phyloP scores from a whole-genome alignment of 2,329 filamentous ascomycete genomes.

The Pseudogymnoascus sp. region DNA sequence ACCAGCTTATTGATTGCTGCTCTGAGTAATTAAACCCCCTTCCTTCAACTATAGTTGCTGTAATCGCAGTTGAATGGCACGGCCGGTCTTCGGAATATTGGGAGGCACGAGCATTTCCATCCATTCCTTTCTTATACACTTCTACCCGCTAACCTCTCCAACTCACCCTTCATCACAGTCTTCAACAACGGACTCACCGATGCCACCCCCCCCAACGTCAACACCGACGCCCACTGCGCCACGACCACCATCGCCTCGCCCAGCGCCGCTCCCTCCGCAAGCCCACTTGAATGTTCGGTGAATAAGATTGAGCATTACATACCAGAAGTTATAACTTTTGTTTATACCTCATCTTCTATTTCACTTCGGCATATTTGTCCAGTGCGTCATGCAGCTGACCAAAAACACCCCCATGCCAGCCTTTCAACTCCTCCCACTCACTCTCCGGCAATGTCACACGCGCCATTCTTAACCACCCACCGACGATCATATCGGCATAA shows the following conservation, averaged over 20 bases:
- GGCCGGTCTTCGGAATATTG: not conserved
- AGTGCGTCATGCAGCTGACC: conserved; percentile 12
- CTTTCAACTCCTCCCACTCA: conserved; percentile 12
- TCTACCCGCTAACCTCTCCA: conserved; percentile 13
- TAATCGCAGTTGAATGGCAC: not conserved
- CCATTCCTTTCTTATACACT: not conserved
- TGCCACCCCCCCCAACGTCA: conserved; percentile 67
- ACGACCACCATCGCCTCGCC: conserved; percentile 60
- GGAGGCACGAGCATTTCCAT: not conserved
- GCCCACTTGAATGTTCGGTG: conserved; percentile 32
- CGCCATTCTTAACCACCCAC: conserved; percentile 33
- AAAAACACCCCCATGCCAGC: conserved; percentile 14
- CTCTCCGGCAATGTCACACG: conserved; percentile 7
- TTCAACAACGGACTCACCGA: conserved; percentile 55
- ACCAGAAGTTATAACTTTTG: not conserved
- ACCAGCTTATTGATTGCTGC: not conserved
- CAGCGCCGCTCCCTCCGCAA: conserved; percentile 44
- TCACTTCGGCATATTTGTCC: conserved; percentile 11
- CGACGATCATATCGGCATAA: conserved; percentile 37
- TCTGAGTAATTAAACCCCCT: not conserved
- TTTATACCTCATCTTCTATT: not conserved
- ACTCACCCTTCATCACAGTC: conserved; percentile 10
- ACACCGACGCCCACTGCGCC: conserved; percentile 71
- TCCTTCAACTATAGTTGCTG: not conserved
- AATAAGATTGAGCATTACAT: not conserved